A percentile compares a stretch with the other conserved stretches of the same genome.
These are phyloP conservation scores for Citrullus amarus DNA, from an alignment of 306 rosid genomes.

Conservation along the genomic window DNA sequence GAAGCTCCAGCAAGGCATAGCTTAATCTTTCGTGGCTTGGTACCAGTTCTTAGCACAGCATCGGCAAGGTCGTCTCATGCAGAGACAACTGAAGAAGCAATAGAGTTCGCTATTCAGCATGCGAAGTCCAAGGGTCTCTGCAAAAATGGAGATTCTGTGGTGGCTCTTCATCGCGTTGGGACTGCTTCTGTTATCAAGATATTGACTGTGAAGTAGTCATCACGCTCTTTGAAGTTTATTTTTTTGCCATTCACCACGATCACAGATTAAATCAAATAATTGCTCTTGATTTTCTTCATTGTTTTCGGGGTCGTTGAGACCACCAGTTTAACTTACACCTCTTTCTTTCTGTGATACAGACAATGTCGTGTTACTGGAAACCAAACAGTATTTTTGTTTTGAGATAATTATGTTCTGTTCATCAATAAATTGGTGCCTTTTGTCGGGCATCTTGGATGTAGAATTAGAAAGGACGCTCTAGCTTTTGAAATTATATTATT, in stretches of 20 bases:
- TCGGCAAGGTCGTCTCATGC: conserved; percentile 87
- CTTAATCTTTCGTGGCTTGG: conserved; percentile 89
- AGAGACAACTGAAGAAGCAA: conserved; percentile 86
- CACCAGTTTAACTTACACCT: background rate
- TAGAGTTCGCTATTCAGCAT: conserved; percentile 64
- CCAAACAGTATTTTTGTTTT: background rate
- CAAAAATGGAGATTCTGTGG: conserved; percentile 79
- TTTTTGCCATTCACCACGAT: background rate
- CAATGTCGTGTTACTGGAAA: background rate
- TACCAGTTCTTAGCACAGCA: conserved; percentile 76
- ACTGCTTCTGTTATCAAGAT: conserved; percentile 89
- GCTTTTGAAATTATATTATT: background rate
- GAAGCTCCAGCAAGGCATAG: conserved; percentile 98
- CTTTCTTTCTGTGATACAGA: background rate
- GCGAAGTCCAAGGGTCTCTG: conserved; percentile 76
- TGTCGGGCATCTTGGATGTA: background rate
- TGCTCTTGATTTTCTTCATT: conserved; percentile 3
- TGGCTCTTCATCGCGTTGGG: conserved; percentile 87
- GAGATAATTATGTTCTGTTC: background rate
- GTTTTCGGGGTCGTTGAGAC: background rate
- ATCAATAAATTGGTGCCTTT: background rate
- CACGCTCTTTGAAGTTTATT: background rate
- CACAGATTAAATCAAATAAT: conserved; percentile 3
- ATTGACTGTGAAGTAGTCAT: conserved; percentile 76
- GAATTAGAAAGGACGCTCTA: background rate